phyloP scores from a whole-genome alignment of 2,329 filamentous ascomycete species.

The Cladosporium oxysporum region DNA sequence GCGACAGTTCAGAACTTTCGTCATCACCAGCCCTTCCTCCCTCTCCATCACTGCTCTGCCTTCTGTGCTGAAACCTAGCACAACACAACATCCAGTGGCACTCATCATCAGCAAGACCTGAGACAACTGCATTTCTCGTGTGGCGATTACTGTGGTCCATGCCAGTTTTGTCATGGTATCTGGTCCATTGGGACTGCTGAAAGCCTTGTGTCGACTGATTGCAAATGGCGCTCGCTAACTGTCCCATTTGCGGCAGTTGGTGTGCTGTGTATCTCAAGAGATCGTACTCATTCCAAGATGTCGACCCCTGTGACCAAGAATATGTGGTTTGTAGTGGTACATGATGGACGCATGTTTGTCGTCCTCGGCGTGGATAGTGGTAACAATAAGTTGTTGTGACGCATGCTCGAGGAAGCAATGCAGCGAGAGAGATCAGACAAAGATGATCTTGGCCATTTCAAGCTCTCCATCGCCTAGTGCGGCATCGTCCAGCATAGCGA shows the following conservation, averaged over 20 bases:
- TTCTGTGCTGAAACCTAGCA: background rate
- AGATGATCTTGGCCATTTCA: background rate
- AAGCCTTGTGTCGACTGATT: background rate
- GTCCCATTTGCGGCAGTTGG: background rate
- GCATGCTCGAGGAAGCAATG: background rate
- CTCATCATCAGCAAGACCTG: background rate
- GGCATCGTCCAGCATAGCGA: background rate
- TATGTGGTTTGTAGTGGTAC: background rate
- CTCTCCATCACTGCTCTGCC: background rate
- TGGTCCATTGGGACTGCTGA: background rate
- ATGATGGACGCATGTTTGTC: background rate
- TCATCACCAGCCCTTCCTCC: background rate
- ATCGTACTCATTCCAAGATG: background rate
- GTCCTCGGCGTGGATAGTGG: background rate
- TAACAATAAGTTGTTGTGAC: background rate
- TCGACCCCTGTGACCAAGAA: background rate
- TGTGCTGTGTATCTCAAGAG: background rate
- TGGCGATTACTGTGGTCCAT: background rate
- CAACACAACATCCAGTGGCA: background rate
- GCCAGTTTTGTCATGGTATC: background rate
- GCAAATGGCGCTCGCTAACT: background rate
- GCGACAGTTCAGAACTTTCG: background rate
- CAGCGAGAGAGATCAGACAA: background rate
- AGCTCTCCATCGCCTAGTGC: slow-evolving; percentile 2
- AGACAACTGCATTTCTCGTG: background rate